Conservation (phyloP, 331 rosid species). For the Quercus tomentella region DNA sequence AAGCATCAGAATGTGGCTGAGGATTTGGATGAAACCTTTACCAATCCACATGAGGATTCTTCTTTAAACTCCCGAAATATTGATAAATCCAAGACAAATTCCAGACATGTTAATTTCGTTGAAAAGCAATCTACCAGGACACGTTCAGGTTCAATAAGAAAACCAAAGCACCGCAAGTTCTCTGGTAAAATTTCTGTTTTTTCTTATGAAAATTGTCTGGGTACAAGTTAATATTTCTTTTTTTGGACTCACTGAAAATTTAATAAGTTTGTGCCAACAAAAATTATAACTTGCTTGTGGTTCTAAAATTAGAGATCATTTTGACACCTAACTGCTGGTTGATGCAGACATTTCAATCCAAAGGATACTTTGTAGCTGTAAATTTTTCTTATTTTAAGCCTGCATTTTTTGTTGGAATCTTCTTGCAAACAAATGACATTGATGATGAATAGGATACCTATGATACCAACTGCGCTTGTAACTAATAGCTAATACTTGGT, state of each 20-base stretch:
- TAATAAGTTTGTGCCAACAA: not conserved
- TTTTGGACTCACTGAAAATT: not conserved
- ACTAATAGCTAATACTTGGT: not conserved
- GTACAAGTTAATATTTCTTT: not conserved
- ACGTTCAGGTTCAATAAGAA: constrained; percentile 54
- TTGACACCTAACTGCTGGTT: not conserved
- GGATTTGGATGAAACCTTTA: constrained; percentile 28
- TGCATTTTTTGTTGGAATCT: too few species aligned
- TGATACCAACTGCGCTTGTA: not conserved
- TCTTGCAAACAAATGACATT: not conserved
- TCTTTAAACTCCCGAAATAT: constrained; percentile 21
- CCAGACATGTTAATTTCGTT: constrained; percentile 30
- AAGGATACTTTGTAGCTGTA: not conserved
- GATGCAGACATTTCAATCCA: not conserved
- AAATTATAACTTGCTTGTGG: not conserved
- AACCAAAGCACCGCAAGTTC: constrained; percentile 57
- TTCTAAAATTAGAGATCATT: not conserved
- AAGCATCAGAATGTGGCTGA: constrained; percentile 27
- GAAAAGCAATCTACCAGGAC: constrained; percentile 46
- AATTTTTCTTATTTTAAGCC: too few species aligned
- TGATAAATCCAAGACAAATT: constrained; percentile 31
- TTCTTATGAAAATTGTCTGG: not conserved
- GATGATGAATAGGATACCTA: not conserved
- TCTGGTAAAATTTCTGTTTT: constrained; percentile 50
- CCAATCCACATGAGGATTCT: constrained; percentile 29